Base-by-base conservation (phyloP, 2,329 filamentous ascomycete species). In the Microsporum audouinii region DNA sequence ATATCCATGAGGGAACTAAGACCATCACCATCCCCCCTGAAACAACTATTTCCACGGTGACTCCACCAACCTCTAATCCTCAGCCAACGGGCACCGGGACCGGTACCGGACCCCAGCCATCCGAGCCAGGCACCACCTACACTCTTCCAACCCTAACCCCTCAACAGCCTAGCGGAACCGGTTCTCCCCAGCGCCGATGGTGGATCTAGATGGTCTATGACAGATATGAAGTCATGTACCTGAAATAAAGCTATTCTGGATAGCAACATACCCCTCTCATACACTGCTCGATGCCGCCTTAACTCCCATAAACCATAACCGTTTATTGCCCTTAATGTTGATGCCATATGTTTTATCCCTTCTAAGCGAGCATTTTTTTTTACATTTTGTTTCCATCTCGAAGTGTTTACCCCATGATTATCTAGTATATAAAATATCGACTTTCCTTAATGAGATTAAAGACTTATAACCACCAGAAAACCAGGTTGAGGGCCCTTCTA, bases 51-150 rank as follows among this genome's bases (percentile, higher is more conserved):
- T 36, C 31, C 33, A 55, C 51, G 6, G 14, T 59, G 33, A 36
- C 55, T 41, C 55, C 61, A n/a, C 45, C 55, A 23, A 60, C 61
- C 3, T 56, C 14, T 12, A 49, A 43, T 27, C 55, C 43, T 10
- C 58, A 53, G 55, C 51, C 61, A 51, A 29, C 43, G 2, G 51
- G 23, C n/a, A 55, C 58, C 5, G 59, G 59, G 0, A 63, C 61
- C 6, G 51, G 51, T 23, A 23, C 17, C 17, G 51, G 31, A 10
- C 51, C 29, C n/a, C 5, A 36, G 12, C 51, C 51, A 38, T 12
- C 51, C 2, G 51, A 12, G 4, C 51, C 51, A 34, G 6, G 10
- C 4, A 14, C 51, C 17, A 55, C 31, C 8, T 55, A 55, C 31
- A 55, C 51, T 4, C 29, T n/a, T 14, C 51, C 51, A 29, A 55